Evolutionary conservation across 2,329 filamentous ascomycete genomes (phyloP).

Genomic region (Metarhizium anisopliae): DNA sequence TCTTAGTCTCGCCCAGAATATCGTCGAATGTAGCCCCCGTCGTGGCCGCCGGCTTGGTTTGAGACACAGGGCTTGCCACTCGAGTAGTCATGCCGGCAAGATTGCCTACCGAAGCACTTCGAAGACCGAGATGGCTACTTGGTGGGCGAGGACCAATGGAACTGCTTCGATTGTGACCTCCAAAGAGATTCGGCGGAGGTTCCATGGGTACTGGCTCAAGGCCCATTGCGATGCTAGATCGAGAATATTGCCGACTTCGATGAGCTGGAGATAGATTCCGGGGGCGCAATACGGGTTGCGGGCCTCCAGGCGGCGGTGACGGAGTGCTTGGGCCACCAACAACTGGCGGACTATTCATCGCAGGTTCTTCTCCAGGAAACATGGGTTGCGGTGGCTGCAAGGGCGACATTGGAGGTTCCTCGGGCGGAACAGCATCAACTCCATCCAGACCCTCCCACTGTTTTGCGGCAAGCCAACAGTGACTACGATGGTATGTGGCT

Average conservation of each 20-base stretch:
- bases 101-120: conserved; percentile 27
- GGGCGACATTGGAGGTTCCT: conserved; percentile 27
- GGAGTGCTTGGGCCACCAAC: conserved; percentile 14
- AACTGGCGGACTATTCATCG: conserved; percentile 12
- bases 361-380: conserved; percentile 22
- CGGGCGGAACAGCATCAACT: conserved; percentile 15
- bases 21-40: conserved; percentile 39
- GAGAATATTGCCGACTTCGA: conserved; percentile 24
- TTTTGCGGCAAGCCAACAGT: conserved; percentile 47
- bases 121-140: conserved; percentile 22
- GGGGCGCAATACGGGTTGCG: conserved; percentile 22
- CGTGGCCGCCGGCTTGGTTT: conserved; percentile 13
- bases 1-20: conserved; percentile 28
- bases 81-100: conserved; percentile 17
- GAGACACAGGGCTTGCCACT: conserved; percentile 9
- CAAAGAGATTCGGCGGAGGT: conserved; percentile 20
- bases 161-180: conserved; percentile 24
- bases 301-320: conserved; percentile 17
- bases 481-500: conserved; percentile 49
- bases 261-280: conserved; percentile 29
- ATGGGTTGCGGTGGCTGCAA: conserved; percentile 27
- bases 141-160: conserved; percentile 24
- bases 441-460: conserved; percentile 34
- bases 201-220: conserved; percentile 33
- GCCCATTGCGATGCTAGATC: conserved; percentile 34